These are phyloP conservation scores for Pseudozyma flocculosa DNA, from an alignment of 1,284 basidiomycete genomes.

Conservation along the genomic window DNA sequence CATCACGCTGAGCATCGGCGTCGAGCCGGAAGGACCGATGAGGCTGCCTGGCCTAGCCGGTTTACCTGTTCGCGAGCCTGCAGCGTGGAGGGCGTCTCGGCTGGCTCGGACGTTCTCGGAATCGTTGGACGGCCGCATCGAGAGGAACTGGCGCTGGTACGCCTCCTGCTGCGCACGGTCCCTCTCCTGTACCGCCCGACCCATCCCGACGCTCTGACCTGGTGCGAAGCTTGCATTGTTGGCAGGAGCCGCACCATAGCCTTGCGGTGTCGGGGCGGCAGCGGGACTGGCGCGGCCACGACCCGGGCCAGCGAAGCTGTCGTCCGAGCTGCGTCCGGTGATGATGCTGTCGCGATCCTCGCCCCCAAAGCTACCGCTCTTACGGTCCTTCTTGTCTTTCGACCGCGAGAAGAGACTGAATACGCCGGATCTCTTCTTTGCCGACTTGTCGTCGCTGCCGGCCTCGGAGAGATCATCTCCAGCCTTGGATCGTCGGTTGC, in stretches of 20 bases:
- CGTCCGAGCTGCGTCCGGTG: slow-evolving; percentile 37
- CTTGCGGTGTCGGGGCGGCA: not conserved
- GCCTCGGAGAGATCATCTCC: slow-evolving; percentile 26
- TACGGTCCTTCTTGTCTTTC: slow-evolving; percentile 54
- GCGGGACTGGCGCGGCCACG: slow-evolving; percentile 16
- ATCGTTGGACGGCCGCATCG: not conserved
- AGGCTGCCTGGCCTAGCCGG: slow-evolving; percentile 47
- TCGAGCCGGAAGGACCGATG: slow-evolving; percentile 60
- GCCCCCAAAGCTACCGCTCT: slow-evolving; percentile 36
- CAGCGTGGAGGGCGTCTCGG: not conserved
- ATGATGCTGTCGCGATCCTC: slow-evolving; percentile 31
- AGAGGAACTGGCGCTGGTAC: slow-evolving; percentile 46
- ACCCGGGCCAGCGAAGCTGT: slow-evolving; percentile 11
- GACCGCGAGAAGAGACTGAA: slow-evolving; percentile 48
- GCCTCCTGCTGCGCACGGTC: slow-evolving; percentile 46
- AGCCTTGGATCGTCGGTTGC: slow-evolving; percentile 35
- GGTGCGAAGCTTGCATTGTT: slow-evolving; percentile 25
- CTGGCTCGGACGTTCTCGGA: not conserved
- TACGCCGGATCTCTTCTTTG: slow-evolving; percentile 53
- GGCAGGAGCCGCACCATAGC: slow-evolving; percentile 3
- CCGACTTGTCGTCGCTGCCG: slow-evolving; percentile 36
- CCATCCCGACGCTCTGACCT: slow-evolving; percentile 38
- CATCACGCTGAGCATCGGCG: slow-evolving; percentile 87
- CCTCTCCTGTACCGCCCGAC: slow-evolving; percentile 43
- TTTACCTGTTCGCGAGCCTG: not conserved